Conservation (phyloP, 2,329 filamentous ascomycete species). For the Samsoniella hepiali region DNA sequence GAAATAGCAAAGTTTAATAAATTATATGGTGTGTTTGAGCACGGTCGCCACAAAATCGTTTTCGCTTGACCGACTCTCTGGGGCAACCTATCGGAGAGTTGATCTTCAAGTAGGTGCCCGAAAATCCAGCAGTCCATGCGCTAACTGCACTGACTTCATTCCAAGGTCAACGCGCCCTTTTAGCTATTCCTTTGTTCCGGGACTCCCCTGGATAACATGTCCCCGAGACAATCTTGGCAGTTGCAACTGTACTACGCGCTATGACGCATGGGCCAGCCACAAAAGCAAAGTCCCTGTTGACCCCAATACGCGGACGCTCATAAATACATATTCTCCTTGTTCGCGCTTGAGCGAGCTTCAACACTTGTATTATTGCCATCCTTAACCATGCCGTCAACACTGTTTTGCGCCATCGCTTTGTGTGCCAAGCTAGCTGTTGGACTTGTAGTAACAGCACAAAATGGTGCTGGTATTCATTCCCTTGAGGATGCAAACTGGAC, state of each 20-base stretch:
- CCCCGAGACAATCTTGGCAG: neutral
- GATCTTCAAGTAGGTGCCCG: neutral
- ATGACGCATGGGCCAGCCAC: neutral
- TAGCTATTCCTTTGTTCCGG: neutral
- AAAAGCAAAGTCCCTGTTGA: neutral
- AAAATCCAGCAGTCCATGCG: neutral
- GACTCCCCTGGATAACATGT: neutral
- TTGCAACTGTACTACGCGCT: neutral
- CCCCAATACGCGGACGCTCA: neutral
- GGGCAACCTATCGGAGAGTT: too few species aligned
- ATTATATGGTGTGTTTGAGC: neutral
- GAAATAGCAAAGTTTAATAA: neutral
- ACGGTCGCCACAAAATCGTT: neutral
- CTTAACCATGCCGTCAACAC: neutral
- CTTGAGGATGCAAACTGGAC: constrained; percentile 7
- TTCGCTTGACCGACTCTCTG: neutral
- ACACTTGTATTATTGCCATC: neutral
- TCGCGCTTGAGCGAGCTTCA: neutral
- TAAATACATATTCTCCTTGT: neutral
- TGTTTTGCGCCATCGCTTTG: neutral
- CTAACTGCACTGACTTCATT: neutral
- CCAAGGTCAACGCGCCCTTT: neutral
- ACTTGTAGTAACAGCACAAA: neutral
- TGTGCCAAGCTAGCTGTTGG: neutral
- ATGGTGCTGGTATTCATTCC: neutral